Conservation (phyloP, 2,329 filamentous ascomycete species). For the Talaromyces verruculosus region DNA sequence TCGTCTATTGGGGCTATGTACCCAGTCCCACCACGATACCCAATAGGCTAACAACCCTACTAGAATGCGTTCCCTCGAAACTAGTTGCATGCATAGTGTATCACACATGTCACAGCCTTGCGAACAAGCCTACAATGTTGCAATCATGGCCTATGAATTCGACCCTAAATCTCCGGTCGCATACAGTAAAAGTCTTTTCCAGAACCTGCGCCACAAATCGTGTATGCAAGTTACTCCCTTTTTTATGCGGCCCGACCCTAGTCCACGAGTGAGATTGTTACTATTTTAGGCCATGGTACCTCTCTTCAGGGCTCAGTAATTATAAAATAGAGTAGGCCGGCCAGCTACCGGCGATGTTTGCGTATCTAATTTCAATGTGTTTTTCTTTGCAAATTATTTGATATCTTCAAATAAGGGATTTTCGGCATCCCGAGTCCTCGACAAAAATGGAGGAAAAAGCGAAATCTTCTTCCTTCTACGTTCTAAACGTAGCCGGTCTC, state of each 20-base stretch:
- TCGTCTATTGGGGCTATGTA: constrained; percentile 1
- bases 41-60: neutral
- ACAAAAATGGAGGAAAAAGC: constrained; percentile 15
- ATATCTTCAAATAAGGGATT: neutral
- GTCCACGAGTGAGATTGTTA: neutral
- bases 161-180: neutral
- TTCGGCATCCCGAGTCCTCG: neutral
- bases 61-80: neutral
- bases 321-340: neutral
- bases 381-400: no score
- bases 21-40: neutral
- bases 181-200: neutral
- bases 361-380: neutral
- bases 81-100: neutral
- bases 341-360: neutral
- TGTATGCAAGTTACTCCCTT: neutral
- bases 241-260: neutral
- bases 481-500: constrained; percentile 8
- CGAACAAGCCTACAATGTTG: neutral
- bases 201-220: neutral
- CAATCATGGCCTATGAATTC: neutral
- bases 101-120: neutral
- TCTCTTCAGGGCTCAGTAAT: neutral
- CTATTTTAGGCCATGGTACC: neutral
- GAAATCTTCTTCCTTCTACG: neutral